These are phyloP conservation scores for Ceratocystis diversiconidia DNA, from an alignment of 2,329 filamentous ascomycete species.

Conservation along the genomic window DNA sequence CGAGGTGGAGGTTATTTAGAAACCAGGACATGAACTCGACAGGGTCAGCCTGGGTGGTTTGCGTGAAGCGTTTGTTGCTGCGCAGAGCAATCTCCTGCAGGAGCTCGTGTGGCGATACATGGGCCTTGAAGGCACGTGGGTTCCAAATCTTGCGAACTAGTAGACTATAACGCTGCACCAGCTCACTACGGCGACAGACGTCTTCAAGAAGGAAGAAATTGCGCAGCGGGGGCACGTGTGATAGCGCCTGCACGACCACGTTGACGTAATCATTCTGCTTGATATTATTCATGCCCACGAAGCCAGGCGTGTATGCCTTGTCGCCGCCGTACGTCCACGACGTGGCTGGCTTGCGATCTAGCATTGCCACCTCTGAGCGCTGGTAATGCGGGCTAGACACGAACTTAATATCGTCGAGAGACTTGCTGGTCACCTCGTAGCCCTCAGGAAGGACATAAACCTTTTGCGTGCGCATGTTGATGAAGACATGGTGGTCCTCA, in stretches of 20 bases:
- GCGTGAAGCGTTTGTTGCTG: constrained; percentile 82
- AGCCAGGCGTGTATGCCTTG: constrained; percentile 80
- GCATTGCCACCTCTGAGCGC: constrained; percentile 60
- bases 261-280: constrained; percentile 99
- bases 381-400: constrained; percentile 84
- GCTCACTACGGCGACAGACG: constrained; percentile 55
- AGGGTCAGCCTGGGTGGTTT: constrained; percentile 84
- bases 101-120: constrained; percentile 93
- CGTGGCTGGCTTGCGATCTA: constrained; percentile 52
- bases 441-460: constrained; percentile 90
- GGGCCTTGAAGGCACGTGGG: constrained; percentile 83
- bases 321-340: constrained; percentile 62
- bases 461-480: constrained; percentile 89
- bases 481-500: constrained; percentile 89
- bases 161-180: constrained; percentile 76
- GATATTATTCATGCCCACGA: constrained; percentile 99
- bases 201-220: constrained; percentile 87
- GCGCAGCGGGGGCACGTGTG: constrained; percentile 76
- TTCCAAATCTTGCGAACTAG: constrained; percentile 98
- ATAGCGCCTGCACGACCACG: constrained; percentile 78
- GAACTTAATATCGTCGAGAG: constrained; percentile 94
- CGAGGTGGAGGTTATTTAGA: constrained; percentile 84
- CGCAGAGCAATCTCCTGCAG: constrained; percentile 85
- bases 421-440: constrained; percentile 90
- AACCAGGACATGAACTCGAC: constrained; percentile 97